These are phyloP conservation scores for Schizochytrium sp. DNA, from an alignment of 108 stramenopile genomes.

Conservation along the genomic window DNA sequence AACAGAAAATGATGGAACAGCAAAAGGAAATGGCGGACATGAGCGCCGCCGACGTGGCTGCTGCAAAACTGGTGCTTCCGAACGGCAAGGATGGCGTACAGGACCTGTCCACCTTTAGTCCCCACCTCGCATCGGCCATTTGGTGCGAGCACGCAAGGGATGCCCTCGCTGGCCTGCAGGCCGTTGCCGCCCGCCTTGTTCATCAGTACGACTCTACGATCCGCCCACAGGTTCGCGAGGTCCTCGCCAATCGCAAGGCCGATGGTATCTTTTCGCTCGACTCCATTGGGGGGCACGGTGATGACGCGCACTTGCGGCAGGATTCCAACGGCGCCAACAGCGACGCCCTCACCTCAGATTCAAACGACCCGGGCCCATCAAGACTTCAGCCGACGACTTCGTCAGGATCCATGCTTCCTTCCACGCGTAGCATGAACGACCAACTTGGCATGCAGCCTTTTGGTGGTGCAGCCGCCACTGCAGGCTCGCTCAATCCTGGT, in stretches of 20 bases:
- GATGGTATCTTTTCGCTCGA: not conserved
- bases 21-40: not conserved
- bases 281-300: not conserved
- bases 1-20: not conserved
- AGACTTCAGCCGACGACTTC: not conserved
- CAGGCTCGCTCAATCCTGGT: not conserved
- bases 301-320: not conserved
- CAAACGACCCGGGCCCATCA: not conserved
- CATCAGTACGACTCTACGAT: not conserved
- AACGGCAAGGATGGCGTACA: not conserved
- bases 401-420: not conserved
- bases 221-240: not conserved
- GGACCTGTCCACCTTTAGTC: not conserved
- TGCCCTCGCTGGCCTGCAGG: not conserved
- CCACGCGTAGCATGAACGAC: not conserved
- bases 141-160: not conserved
- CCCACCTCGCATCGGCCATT: not conserved
- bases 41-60: not conserved
- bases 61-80: not conserved
- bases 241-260: not conserved
- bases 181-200: not conserved
- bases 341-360: not conserved
- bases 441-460: not conserved
- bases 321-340: not conserved
- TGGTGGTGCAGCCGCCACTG: not conserved